Base-by-base conservation (phyloP, 305 asterid genomes). In the Fraxinus paxiana region DNA sequence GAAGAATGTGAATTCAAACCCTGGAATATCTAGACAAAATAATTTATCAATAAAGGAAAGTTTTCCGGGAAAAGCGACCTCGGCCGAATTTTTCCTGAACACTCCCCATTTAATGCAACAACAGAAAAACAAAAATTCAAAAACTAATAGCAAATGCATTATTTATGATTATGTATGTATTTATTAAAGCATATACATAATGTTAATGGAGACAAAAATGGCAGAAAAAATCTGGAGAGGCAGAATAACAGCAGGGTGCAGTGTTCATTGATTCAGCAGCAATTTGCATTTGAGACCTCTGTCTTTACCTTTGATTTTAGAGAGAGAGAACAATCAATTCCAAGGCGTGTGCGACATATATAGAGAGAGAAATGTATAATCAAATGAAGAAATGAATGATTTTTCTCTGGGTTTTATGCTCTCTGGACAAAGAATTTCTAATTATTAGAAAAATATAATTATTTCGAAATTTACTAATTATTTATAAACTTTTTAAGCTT, bases 61-160 rank as follows among this genome's bases (percentile, higher is more conserved):
- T 10, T 65, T 65, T 26, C 72, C 72, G 87, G 85, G 89, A 84
- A 88, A 77, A 70, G 91, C 79, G 85, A 86, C 35, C 84, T 67
- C 83, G 77, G 89, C 89, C 91, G 86, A 84, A 33, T 81, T 83
- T 37, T 72, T 34, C 34, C 20, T 75, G 82, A 75, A 59, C 82
- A 73, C 13, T 88, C 77, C 91, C 83, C 74, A 83, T 84, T 85
- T 79, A 88, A 82, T 88, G 91, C 89, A 54, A 78, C 48, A 77
- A 48, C 78, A 80, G 79, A 24, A 46, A 43, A 54, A 28, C 18
- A 28, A 13, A 26, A 26, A 17, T 28, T 12, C n/a, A 1, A 65
- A 63, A 67, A 28, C 34, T 28, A 15, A 67, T 28, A 67, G 38
- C 81, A 18, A 73, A 73, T 79, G 74, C 83, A 70, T 51, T 13